Conservation (phyloP, 129 eudicot genomes). For the Ambrosia artemisiifolia region DNA sequence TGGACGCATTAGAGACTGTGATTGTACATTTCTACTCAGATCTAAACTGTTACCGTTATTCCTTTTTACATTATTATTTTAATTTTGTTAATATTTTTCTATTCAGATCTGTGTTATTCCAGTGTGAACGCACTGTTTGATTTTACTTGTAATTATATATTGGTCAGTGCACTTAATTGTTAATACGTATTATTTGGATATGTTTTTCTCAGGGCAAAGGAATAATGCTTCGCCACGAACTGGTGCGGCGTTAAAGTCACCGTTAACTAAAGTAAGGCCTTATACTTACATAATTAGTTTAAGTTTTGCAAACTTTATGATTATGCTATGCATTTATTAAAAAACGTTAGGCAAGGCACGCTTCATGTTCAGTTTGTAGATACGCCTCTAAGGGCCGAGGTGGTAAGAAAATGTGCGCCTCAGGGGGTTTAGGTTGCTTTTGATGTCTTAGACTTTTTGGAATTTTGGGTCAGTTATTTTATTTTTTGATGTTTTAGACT, state of each 20-base stretch:
- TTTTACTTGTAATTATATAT: conserved; percentile 8
- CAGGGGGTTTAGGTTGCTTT: too few relatives aligned
- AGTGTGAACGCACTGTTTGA: not conserved
- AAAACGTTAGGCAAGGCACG: too few relatives aligned
- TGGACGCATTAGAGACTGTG: conserved; percentile 3
- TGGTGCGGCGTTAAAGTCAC: conserved; percentile 12
- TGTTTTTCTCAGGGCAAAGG: conserved; percentile 47
- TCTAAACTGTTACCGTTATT: conserved; percentile 7
- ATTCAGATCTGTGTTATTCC: conserved; percentile 7
- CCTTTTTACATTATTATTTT: too few relatives aligned
- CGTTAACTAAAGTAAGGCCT: conserved; percentile 8
- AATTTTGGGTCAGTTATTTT: too few relatives aligned
- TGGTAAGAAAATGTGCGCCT: too few relatives aligned
- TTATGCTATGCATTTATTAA: not conserved
- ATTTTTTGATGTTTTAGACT: too few relatives aligned
- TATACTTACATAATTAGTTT: not conserved
- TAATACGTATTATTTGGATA: conserved; percentile 11
- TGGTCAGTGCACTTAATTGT: conserved; percentile 1
- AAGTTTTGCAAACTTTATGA: not conserved
- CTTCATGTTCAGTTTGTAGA: too few relatives aligned
- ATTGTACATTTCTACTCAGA: conserved; percentile 10
- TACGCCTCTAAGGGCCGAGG: too few relatives aligned
- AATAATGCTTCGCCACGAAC: conserved; percentile 48
- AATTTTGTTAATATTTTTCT: not conserved
- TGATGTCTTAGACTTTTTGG: too few relatives aligned